Base-by-base conservation (phyloP, 495 filamentous ascomycete genomes). In the Podospora sp. region DNA sequence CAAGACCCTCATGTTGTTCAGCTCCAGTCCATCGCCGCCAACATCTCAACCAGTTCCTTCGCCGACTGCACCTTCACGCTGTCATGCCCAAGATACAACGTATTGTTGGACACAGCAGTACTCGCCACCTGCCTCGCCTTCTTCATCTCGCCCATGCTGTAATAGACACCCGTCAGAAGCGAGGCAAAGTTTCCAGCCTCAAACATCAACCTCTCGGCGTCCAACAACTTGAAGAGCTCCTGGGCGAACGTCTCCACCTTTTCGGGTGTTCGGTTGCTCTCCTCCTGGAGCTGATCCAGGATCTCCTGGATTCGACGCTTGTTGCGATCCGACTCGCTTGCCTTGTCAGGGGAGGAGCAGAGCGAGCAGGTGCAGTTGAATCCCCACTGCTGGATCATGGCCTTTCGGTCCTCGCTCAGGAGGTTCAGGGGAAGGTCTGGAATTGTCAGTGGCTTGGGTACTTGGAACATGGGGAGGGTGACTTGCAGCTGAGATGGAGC, bases 351-450 rank as follows among this genome's bases (percentile, higher is more conserved):
- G 1, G 46, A 53, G 8, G 62, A 63, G 62, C 62, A 63, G 18
- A 63, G 24, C 11, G 62, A 40, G 27, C 62, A 63, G 62, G 62
- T 63, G 62, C 62, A 63, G 25, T 51, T 63, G n/a, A 63, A 63
- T 14, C 51, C 21, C 62, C 62, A 63, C 49, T 52, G n/a, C 8
- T 63, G 12, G 26, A 55, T 29, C 46, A 33, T 35, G 25, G 50
- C 24, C 49, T 63, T 63, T 22, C 62, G 62, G 62, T 55, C 62
- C 20, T 63, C 62, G 46, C 49, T 53, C 26, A 63, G 62, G 49
- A 63, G 62, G 62, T 63, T 63, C 1, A 63, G 50, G 18, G 62
- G 62, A n/a, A 63, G 62, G 27, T 63, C 62, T 63, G 7, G 8
- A 21, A 24, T 53, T 46, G 12, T 46, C 49, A 53, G 46, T 11